Conservation (phyloP, 2,329 filamentous ascomycete genomes). For the Aureobasidium musti region DNA sequence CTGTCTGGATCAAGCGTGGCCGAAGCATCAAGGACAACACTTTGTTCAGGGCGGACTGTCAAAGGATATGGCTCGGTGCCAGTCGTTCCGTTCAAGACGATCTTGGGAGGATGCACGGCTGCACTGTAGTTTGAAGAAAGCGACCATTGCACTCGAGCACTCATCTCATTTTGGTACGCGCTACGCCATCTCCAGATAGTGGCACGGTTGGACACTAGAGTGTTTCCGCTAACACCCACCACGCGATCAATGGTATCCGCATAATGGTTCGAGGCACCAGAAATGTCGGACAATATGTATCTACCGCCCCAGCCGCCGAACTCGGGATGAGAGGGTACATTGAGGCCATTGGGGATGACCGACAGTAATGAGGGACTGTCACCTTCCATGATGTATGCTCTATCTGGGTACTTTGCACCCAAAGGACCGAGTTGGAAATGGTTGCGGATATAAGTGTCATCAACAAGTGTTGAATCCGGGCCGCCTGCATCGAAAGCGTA, state of each 20-base stretch:
- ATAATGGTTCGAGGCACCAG: constrained; percentile 42
- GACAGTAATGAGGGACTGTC: constrained; percentile 56
- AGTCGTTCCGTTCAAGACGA: constrained; percentile 47
- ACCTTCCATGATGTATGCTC: constrained; percentile 57
- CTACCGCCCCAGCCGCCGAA: constrained; percentile 56
- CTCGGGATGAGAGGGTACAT: constrained; percentile 49
- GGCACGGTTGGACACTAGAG: constrained; percentile 49
- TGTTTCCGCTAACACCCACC: constrained; percentile 40
- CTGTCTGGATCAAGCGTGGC: constrained; percentile 53
- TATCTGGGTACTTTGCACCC: constrained; percentile 48
- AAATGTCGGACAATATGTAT: constrained; percentile 45
- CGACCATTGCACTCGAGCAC: constrained; percentile 53
- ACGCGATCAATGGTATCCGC: constrained; percentile 45
- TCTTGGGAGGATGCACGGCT: constrained; percentile 53
- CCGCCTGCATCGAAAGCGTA: constrained; percentile 54
- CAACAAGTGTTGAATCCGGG: constrained; percentile 52
- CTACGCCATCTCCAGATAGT: constrained; percentile 58
- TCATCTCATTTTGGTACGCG: constrained; percentile 56
- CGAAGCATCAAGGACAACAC: constrained; percentile 50
- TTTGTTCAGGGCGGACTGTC: constrained; percentile 46
- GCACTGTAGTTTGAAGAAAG: constrained; percentile 41
- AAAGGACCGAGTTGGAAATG: constrained; percentile 57
- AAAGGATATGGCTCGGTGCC: constrained; percentile 46
- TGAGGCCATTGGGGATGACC: constrained; percentile 53
- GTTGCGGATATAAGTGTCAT: constrained; percentile 55